These are phyloP conservation scores for Aspergillus caelatus DNA, from an alignment of 2,329 filamentous ascomycete genomes.

Conservation along the genomic window DNA sequence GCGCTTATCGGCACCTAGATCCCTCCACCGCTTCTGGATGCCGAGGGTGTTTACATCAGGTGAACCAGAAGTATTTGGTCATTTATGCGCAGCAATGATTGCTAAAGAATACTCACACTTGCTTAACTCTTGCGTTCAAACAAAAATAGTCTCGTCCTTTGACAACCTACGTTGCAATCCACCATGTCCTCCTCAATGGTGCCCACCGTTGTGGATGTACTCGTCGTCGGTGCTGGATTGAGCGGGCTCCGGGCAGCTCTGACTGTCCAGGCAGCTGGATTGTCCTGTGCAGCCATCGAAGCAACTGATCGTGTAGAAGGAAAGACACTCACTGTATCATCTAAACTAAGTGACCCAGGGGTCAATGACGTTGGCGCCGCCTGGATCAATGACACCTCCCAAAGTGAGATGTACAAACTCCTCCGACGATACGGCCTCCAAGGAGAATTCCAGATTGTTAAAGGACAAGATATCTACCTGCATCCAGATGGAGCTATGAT, in stretches of 20 bases:
- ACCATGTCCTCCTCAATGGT: too few species aligned
- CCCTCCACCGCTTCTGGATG: too few species aligned
- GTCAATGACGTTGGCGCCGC: constrained; percentile 38
- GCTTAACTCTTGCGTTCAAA: too few species aligned
- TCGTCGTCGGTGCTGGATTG: constrained; percentile 44
- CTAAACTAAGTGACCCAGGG: constrained; percentile 9
- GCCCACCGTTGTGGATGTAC: too few species aligned
- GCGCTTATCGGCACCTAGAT: too few species aligned
- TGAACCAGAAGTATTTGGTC: too few species aligned
- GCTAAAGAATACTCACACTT: too few species aligned
- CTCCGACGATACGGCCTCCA: constrained; percentile 23
- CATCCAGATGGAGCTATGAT: constrained; percentile 10
- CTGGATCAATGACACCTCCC: constrained; percentile 38
- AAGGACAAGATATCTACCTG: constrained; percentile 35
- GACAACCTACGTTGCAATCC: too few species aligned
- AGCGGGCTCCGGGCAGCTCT: constrained; percentile 42
- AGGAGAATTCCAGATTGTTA: constrained; percentile 29
- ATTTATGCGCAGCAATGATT: too few species aligned
- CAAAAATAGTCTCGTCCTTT: too few species aligned
- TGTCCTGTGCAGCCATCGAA: constrained; percentile 41
- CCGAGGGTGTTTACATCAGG: too few species aligned
- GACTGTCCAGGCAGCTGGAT: constrained; percentile 33
- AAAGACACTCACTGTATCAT: constrained; percentile 35
- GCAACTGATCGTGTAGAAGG: constrained; percentile 47
- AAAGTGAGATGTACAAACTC: constrained; percentile 21